phyloP scores from a whole-genome alignment of 177 flowering plant species.

The Vitis hybrid region DNA sequence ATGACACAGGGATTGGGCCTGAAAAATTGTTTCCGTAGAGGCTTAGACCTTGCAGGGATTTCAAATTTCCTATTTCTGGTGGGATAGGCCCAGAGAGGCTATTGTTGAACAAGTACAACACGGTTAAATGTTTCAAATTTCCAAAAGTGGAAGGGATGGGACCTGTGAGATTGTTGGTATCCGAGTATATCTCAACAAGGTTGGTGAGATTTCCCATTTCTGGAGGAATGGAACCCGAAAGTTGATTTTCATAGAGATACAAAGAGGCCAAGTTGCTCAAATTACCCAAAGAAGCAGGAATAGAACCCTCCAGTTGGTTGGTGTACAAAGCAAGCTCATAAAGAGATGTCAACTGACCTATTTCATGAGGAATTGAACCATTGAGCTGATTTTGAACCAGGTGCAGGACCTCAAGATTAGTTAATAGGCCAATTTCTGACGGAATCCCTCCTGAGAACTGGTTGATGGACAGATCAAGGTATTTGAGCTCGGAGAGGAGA shows the following conservation, averaged over 20 bases:
- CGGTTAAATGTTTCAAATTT: no score
- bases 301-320: neutral
- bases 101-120: no score
- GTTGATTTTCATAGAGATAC: no score
- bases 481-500: slow-evolving; percentile 7
- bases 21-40: neutral
- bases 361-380: neutral
- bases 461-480: neutral
- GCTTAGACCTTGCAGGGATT: neutral
- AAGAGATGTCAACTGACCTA: neutral
- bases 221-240: neutral
- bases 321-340: neutral
- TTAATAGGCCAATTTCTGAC: neutral
- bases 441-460: neutral
- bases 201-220: neutral
- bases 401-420: neutral
- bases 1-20: neutral
- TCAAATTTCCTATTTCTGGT: no score
- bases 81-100: no score
- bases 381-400: neutral
- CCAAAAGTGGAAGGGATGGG: no score
- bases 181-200: no score
- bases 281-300: neutral
- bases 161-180: no score
- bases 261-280: no score